A percentile compares a stretch with the other conserved stretches of the same genome.
Evolutionary conservation across 2,329 filamentous ascomycete genomes (phyloP).

Genomic region (Pseudocercospora vitis): DNA sequence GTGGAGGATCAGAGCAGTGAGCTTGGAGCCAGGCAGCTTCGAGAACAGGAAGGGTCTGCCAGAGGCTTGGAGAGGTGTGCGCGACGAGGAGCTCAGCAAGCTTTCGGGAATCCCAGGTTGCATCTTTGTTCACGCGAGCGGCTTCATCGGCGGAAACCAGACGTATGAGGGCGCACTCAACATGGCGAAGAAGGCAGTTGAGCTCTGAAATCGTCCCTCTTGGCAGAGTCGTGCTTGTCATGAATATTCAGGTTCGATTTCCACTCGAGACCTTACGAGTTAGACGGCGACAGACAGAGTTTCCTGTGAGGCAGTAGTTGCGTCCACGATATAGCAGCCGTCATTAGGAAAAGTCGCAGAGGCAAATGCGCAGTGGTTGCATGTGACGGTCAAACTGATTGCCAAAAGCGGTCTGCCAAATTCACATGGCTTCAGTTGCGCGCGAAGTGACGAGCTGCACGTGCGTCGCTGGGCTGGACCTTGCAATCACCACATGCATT

Average conservation of each 20-base stretch:
- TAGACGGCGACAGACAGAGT: too few species aligned
- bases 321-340: too few species aligned
- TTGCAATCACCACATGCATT: too few species aligned
- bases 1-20: conserved; percentile 94
- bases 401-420: neutral
- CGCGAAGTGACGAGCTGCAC: neutral
- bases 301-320: too few species aligned
- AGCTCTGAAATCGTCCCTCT: conserved; percentile 32
- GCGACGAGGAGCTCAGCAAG: conserved; percentile 79
- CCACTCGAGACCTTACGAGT: too few species aligned
- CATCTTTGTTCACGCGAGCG: conserved; percentile 90
- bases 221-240: too few species aligned
- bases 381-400: neutral
- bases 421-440: neutral
- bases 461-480: neutral
- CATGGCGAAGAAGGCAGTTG: conserved; percentile 78
- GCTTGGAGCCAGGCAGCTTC: conserved; percentile 80
- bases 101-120: conserved; percentile 69
- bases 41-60: conserved; percentile 88
- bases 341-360: neutral
- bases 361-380: neutral
- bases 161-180: conserved; percentile 82
- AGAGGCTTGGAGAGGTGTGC: conserved; percentile 85
- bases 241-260: too few species aligned
- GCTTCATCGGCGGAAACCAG: conserved; percentile 95